Evolutionary conservation across 2,329 filamentous ascomycete genomes (phyloP).

Genomic region (Thielaviopsis populi): DNA sequence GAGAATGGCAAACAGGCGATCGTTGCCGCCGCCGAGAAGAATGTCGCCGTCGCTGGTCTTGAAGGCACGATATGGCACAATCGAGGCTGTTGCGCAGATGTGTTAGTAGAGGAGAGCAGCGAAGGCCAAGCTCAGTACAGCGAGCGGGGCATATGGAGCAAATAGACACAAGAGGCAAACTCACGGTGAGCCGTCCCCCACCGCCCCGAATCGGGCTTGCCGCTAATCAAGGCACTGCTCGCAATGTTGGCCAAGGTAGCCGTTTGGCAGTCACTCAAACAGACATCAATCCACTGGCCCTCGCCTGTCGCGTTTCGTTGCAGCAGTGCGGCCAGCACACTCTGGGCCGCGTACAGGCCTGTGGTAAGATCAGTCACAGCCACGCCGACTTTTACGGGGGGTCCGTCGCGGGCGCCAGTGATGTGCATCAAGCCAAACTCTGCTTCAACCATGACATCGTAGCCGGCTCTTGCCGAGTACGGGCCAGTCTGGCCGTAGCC

Average conservation of each 20-base stretch:
- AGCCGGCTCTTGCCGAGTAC: conserved; percentile 73
- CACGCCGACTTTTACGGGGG: conserved; percentile 92
- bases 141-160: background rate
- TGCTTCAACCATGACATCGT: conserved; percentile 99
- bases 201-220: conserved; percentile 69
- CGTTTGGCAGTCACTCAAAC: conserved; percentile 85
- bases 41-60: conserved; percentile 56
- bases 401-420: conserved; percentile 72
- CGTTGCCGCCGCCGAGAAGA: conserved; percentile 58
- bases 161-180: conserved; percentile 19
- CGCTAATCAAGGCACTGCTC: conserved; percentile 77
- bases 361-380: conserved; percentile 94
- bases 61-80: conserved; percentile 87
- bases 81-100: conserved; percentile 52
- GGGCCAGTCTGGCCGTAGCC: conserved; percentile 94
- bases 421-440: conserved; percentile 99
- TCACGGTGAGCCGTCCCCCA: conserved; percentile 94
- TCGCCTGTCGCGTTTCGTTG: conserved; percentile 55
- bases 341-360: conserved; percentile 85
- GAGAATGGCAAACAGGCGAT: conserved; percentile 50
- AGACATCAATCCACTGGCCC: conserved; percentile 85
- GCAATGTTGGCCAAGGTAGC: conserved; percentile 92
- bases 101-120: no score
- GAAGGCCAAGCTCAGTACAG: no score
- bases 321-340: conserved; percentile 87